Percentiles rank a stretch among this genome's conserved stretches.
These are phyloP conservation scores for Ophiorrhiza pumila DNA, from an alignment of 257 asterid genomes.

Conservation along the genomic window DNA sequence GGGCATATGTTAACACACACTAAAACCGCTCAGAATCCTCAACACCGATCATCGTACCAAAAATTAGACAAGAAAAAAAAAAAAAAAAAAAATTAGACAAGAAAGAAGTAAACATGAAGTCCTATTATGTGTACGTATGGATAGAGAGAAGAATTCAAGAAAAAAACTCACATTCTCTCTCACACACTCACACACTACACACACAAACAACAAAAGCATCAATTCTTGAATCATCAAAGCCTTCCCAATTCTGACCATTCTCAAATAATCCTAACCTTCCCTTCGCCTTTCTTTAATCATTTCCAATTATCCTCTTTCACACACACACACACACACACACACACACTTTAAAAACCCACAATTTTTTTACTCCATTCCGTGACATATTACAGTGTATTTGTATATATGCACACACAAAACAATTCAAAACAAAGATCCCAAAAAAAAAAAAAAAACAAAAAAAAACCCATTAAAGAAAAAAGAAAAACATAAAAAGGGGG, in stretches of 20 bases:
- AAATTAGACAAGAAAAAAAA: not conserved
- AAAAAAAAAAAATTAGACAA: not conserved
- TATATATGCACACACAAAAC: not conserved
- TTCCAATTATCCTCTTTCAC: conserved; percentile 13
- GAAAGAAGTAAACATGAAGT: conserved; percentile 13
- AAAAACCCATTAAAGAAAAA: conserved; percentile 6
- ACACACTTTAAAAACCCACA: conserved; percentile 6
- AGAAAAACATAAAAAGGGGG: not conserved
- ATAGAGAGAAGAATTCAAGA: conserved; percentile 6
- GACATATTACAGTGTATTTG: conserved; percentile 12
- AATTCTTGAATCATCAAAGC: conserved; percentile 18
- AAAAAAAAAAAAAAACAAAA: not conserved
- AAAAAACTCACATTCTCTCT: conserved; percentile 4
- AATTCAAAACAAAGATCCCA: conserved; percentile 13
- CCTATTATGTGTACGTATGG: not conserved
- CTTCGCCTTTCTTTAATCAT: conserved; percentile 21
- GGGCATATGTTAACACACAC: not conserved
- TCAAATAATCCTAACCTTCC: conserved; percentile 25
- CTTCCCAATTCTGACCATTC: conserved; percentile 17
- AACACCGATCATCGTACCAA: conserved; percentile 23
- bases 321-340: conserved; percentile 10
- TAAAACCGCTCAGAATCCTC: not conserved
- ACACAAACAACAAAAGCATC: conserved; percentile 16
- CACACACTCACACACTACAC: conserved; percentile 9
- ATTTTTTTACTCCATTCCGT: conserved; percentile 15